These are phyloP conservation scores for Castanopsis chinensis DNA, from an alignment of 306 rosid species.

Conservation along the genomic window DNA sequence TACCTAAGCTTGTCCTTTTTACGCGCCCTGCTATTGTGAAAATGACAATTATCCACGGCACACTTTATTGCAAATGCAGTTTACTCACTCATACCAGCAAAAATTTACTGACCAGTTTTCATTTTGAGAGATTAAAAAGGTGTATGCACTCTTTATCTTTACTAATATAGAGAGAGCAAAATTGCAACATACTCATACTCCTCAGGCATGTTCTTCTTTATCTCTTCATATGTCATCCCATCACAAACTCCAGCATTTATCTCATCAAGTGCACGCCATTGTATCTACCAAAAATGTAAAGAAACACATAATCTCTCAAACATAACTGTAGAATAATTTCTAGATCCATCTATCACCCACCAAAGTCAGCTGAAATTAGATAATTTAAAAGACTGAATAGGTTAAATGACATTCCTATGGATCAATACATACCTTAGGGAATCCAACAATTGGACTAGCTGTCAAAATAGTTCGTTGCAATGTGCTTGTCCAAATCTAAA, in stretches of 20 bases:
- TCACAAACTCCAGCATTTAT: slow-evolving; percentile 91
- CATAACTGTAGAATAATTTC: slow-evolving; percentile 1
- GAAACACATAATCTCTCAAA: not conserved
- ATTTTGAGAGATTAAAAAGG: not conserved
- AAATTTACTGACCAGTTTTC: not conserved
- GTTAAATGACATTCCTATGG: not conserved
- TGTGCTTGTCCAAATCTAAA: slow-evolving; percentile 98
- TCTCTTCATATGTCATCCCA: slow-evolving; percentile 94
- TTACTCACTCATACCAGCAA: not conserved
- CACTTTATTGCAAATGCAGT: not conserved
- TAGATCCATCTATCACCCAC: not conserved
- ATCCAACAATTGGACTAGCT: slow-evolving; percentile 81
- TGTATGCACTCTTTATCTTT: not conserved
- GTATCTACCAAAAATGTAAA: slow-evolving; percentile 53
- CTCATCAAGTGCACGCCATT: slow-evolving; percentile 99
- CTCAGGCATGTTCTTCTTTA: slow-evolving; percentile 95
- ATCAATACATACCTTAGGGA: slow-evolving; percentile 79
- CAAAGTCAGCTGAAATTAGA: not conserved
- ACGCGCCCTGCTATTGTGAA: slow-evolving; percentile 57
- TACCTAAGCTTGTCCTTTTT: slow-evolving; percentile 94
- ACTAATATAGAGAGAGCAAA: not conserved
- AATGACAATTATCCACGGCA: not conserved
- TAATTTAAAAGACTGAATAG: not conserved
- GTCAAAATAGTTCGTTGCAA: slow-evolving; percentile 91
- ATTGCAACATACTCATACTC: slow-evolving; percentile 78